Percentiles rank a stretch among this genome's conserved stretches.
Conservation (phyloP, 2,329 filamentous ascomycete genomes). For the Colletotrichum truncatum region DNA sequence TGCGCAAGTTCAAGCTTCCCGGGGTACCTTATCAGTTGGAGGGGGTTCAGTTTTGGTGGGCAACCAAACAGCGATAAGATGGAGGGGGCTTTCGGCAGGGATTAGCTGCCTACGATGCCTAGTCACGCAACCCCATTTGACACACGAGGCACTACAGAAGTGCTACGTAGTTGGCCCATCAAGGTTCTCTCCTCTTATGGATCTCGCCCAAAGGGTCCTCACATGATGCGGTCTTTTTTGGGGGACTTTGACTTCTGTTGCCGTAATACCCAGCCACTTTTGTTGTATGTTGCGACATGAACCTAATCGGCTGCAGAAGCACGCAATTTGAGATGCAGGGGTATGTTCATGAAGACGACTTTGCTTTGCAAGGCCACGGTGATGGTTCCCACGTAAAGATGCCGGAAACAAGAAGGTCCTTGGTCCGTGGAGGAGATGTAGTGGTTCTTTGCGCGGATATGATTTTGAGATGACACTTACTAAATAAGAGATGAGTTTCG, state of each 20-base stretch:
- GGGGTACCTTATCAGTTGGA: slow-evolving; percentile 25
- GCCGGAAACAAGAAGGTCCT: too few relatives aligned
- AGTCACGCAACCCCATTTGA: slow-evolving; percentile 7
- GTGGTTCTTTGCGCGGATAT: too few relatives aligned
- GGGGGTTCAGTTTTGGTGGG: background rate
- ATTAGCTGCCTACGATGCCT: slow-evolving; percentile 8
- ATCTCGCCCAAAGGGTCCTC: background rate
- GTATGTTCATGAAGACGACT: too few relatives aligned
- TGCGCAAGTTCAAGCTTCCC: slow-evolving; percentile 5
- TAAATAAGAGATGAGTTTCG: too few relatives aligned
- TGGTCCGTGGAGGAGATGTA: too few relatives aligned
- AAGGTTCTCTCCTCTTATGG: slow-evolving; percentile 14
- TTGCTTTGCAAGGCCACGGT: too few relatives aligned
- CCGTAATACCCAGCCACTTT: background rate
- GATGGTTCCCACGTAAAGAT: fast-evolving
- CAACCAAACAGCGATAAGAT: slow-evolving; percentile 21
- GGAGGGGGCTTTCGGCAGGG: slow-evolving; percentile 4
- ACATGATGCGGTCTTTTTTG: slow-evolving; percentile 6
- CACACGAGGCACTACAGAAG: background rate
- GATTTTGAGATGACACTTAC: too few relatives aligned
- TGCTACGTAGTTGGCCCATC: background rate
- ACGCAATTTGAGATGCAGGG: background rate
- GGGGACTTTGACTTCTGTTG: too few relatives aligned
- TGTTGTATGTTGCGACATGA: background rate
- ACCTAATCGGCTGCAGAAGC: background rate